Percentiles rank a stretch among this genome's conserved stretches.
Evolutionary conservation across 2,329 filamentous ascomycete species (phyloP).

Genomic region (Ophiostoma sp.): DNA sequence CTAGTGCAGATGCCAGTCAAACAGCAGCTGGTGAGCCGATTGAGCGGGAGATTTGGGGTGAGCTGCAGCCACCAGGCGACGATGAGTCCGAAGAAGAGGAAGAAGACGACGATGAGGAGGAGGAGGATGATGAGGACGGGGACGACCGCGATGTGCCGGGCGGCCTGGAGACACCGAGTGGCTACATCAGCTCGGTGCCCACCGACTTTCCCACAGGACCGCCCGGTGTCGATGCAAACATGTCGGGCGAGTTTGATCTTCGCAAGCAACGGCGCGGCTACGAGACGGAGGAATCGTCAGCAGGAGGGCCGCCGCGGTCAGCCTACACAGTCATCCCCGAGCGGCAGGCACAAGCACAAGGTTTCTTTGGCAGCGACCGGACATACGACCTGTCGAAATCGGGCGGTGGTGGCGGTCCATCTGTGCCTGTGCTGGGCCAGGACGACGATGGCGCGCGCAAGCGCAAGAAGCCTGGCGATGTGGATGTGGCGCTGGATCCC

Average conservation of each 20-base stretch:
- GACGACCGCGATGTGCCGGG: conserved; percentile 58
- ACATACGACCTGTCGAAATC: conserved; percentile 78
- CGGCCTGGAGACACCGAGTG: conserved; percentile 77
- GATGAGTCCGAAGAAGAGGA: conserved; percentile 70
- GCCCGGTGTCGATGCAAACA: conserved; percentile 67
- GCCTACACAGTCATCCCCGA: conserved; percentile 91
- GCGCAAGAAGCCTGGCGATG: conserved; percentile 93
- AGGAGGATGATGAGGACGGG: conserved; percentile 70
- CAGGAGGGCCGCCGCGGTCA: conserved; percentile 60
- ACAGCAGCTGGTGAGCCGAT: conserved; percentile 68
- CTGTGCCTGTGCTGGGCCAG: conserved; percentile 73
- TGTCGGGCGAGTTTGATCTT: conserved; percentile 85
- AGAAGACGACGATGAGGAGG: conserved; percentile 61
- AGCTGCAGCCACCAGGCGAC: conserved; percentile 77
- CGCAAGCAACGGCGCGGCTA: conserved; percentile 82
- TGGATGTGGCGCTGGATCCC: conserved; percentile 88
- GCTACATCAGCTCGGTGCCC: conserved; percentile 75
- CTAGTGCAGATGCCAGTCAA: conserved; percentile 32
- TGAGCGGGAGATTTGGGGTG: conserved; percentile 88
- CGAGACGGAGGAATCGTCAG: conserved; percentile 78
- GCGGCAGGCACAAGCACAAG: conserved; percentile 78
- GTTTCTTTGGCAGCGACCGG: conserved; percentile 95
- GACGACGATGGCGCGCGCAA: conserved; percentile 74
- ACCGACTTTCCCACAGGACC: conserved; percentile 72
- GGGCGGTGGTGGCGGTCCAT: conserved; percentile 38